Evolutionary conservation across 2,329 filamentous ascomycete genomes (phyloP), one percentile per base, ranked within the genome.

Genomic region (Rhynchosporium agropyri): DNA sequence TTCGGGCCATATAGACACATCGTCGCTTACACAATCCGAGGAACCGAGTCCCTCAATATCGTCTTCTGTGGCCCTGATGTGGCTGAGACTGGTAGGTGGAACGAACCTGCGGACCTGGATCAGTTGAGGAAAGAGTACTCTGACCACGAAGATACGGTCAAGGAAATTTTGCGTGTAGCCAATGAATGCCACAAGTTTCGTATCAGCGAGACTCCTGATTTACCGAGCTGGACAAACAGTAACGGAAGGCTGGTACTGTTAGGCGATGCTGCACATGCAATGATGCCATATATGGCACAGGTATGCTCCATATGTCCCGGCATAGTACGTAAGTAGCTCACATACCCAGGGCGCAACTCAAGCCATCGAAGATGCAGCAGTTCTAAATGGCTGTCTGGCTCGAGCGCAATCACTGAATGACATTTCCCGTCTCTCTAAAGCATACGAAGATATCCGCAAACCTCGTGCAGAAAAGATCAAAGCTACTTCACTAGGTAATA

Each of bases 221-320:
- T 62, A 29, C 36, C 46, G 2, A 46, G 28, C 13, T 62, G 60
- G 54, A 53, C 46, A n/a, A 62, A 33, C 28, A 46, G 33, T 28
- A 53, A 38, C 38, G 60, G 54, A 5, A 58, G n/a, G 28, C 20
- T 58, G 8, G 54, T 58, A 3, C 38, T 62, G 28, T 2, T 62
- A 6, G 60, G 60, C 1, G 60, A 62, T 42, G 46, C 60, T 26
- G 54, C 54, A 26, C 60, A 62, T 62, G 60, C 60, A 3, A 62
- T 58, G 54, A 53, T 58, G 54, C 60, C 60, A 3, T 62, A 58
- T 28, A 58, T 55, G n/a, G 60, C 53, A 26, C 60, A 62, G 46
- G 57, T 28, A 50, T 28, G n/a, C 15, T 10, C 29, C 5, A 54
- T 13, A 26, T 13, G 15, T 29, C 7, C 3, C 6, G 10, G 8